Conservation (phyloP, 2,329 filamentous ascomycete species). For the Alternaria ventricosa region DNA sequence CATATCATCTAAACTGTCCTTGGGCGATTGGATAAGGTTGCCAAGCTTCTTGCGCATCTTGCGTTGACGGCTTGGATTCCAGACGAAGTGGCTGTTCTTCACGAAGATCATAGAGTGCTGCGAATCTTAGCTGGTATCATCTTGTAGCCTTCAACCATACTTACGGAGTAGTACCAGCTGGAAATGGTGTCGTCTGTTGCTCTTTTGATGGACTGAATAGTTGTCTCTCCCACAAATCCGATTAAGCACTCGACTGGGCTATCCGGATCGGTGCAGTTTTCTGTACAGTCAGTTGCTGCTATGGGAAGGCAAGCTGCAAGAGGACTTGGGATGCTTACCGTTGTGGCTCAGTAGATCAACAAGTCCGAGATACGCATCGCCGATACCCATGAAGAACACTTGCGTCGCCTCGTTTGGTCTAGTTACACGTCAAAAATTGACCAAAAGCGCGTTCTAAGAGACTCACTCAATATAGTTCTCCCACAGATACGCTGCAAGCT, state of each 20-base stretch:
- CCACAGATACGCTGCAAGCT: conserved; percentile 88
- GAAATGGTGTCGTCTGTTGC: conserved; percentile 72
- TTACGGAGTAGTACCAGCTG: conserved; percentile 80
- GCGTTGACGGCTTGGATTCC: conserved; percentile 65
- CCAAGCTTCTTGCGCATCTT: conserved; percentile 66
- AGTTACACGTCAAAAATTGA: conserved; percentile 11
- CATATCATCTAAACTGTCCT: conserved; percentile 62
- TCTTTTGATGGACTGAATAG: conserved; percentile 74
- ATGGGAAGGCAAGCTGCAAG: neutral
- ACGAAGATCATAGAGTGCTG: conserved; percentile 80
- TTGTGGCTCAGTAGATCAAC: conserved; percentile 80
- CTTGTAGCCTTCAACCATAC: conserved; percentile 12
- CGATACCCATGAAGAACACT: conserved; percentile 85
- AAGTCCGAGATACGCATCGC: conserved; percentile 85
- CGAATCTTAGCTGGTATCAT: neutral
- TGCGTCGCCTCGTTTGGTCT: conserved; percentile 69
- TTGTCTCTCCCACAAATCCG: conserved; percentile 78
- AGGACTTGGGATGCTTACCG: conserved; percentile 56
- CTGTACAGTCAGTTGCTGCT: conserved; percentile 33
- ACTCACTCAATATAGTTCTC: conserved; percentile 88
- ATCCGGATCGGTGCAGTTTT: conserved; percentile 65
- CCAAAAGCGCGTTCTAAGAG: neutral
- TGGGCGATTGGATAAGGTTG: conserved; percentile 55
- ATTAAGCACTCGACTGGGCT: conserved; percentile 70
- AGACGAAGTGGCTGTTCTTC: conserved; percentile 75